Evolutionary conservation across 2,329 filamentous ascomycete species (phyloP).

Genomic region (Clonostachys solani): DNA sequence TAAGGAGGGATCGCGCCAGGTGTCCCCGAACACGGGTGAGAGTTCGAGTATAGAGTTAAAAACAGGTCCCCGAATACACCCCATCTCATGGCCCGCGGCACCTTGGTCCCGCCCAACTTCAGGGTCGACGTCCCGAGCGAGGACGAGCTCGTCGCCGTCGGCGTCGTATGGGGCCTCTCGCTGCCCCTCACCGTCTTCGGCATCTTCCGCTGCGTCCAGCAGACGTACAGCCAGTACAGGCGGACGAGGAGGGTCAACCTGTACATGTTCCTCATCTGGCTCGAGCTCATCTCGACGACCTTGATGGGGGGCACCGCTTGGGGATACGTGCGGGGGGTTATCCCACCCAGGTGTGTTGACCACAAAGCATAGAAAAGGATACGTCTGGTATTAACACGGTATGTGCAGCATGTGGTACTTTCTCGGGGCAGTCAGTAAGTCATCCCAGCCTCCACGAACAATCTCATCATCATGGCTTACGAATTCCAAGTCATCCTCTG

Average conservation of each 20-base stretch:
- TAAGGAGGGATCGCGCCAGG: too few species aligned
- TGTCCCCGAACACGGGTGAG: too few species aligned
- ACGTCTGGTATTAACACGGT: neutral
- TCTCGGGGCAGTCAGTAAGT: neutral
- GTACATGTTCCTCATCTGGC: slow-evolving; percentile 35
- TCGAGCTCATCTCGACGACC: slow-evolving; percentile 25
- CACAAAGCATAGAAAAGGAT: neutral
- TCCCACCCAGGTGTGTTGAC: slow-evolving; percentile 7
- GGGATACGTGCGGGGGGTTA: slow-evolving; percentile 23
- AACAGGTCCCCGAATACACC: too few species aligned
- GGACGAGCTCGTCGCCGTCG: slow-evolving; percentile 25
- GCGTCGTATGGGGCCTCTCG: slow-evolving; percentile 28
- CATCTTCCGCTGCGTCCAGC: slow-evolving; percentile 23
- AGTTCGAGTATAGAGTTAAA: too few species aligned
- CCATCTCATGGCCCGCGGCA: neutral
- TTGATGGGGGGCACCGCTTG: slow-evolving; percentile 27
- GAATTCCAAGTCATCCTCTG: slow-evolving; percentile 14
- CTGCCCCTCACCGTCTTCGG: slow-evolving; percentile 27
- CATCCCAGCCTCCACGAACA: neutral
- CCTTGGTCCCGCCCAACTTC: neutral
- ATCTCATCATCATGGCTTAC: neutral
- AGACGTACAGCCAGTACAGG: slow-evolving; percentile 22
- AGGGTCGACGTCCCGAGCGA: slow-evolving; percentile 7
- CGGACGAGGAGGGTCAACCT: slow-evolving; percentile 22
- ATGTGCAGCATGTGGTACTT: neutral